These are phyloP conservation scores for Brassica juncea DNA, from an alignment of 345 rosid genomes.

Conservation along the genomic window DNA sequence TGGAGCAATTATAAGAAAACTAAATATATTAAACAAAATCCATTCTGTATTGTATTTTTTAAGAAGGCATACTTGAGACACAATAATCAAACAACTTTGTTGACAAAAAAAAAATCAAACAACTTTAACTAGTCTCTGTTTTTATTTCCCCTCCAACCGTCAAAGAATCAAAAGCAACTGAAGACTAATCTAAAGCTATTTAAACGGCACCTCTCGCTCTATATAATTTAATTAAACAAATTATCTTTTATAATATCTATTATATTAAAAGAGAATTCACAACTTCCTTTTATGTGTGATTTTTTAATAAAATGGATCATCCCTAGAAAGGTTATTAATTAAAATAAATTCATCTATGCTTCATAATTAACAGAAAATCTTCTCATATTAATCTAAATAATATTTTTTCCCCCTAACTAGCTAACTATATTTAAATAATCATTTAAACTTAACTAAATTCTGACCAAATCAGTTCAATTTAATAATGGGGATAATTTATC, in stretches of 20 bases:
- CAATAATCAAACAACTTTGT: not conserved
- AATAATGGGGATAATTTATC: no score
- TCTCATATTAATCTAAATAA: no score
- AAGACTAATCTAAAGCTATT: constrained; percentile 26
- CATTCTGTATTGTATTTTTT: not conserved
- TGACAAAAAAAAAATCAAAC: not conserved
- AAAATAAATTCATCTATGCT: no score
- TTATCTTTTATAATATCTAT: not conserved
- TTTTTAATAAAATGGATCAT: no score
- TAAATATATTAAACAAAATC: not conserved
- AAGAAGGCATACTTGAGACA: not conserved
- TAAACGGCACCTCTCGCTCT: constrained; percentile 9
- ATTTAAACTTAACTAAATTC: no score
- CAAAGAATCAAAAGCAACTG: constrained; percentile 16
- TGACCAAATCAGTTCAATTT: no score
- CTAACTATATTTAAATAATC: no score
- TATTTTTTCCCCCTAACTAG: no score
- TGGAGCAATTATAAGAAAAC: not conserved
- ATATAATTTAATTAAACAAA: not conserved
- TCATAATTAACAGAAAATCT: no score
- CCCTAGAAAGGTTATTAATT: no score
- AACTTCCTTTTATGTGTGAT: no score
- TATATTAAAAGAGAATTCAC: no score
- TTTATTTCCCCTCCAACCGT: constrained; percentile 1
- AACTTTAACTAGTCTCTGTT: not conserved